A percentile compares a stretch with the other conserved stretches of the same genome.
Conservation (phyloP, 495 filamentous ascomycete genomes). For the Aspergillus nidulans region DNA sequence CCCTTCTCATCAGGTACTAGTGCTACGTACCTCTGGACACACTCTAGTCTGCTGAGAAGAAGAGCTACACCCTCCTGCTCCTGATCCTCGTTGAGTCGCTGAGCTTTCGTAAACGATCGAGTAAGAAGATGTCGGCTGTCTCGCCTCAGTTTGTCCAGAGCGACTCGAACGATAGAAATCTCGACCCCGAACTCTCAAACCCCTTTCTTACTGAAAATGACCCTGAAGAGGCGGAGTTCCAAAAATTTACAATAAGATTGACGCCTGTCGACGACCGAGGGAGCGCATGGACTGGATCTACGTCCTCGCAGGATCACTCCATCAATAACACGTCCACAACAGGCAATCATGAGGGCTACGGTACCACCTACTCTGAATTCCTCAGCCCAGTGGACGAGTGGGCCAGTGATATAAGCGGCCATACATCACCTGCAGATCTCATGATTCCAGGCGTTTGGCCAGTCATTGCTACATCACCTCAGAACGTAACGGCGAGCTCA, state of each 20-base stretch:
- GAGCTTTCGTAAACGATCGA: background rate
- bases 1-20: constrained; percentile 1
- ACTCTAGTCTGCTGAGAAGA: background rate
- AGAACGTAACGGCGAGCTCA: background rate
- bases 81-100: background rate
- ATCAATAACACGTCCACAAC: constrained; percentile 1
- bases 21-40: background rate
- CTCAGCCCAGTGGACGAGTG: constrained; percentile 20
- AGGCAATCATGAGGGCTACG: constrained; percentile 7
- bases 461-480: background rate
- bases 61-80: background rate
- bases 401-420: constrained; percentile 19
- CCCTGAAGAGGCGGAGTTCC: constrained; percentile 37
- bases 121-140: constrained; percentile 21
- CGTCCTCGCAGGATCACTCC: constrained; percentile 8
- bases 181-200: constrained; percentile 19
- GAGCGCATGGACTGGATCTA: constrained; percentile 10
- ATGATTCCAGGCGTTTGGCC: constrained; percentile 11
- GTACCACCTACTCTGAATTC: constrained; percentile 18
- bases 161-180: constrained; percentile 17
- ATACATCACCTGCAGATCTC: constrained; percentile 19
- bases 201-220: constrained; percentile 37
- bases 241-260: constrained; percentile 31
- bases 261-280: constrained; percentile 25
- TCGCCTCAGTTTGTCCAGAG: constrained; percentile 24